Conservation (phyloP, 1,284 basidiomycete species). For the Garcileccinum viscosum region DNA sequence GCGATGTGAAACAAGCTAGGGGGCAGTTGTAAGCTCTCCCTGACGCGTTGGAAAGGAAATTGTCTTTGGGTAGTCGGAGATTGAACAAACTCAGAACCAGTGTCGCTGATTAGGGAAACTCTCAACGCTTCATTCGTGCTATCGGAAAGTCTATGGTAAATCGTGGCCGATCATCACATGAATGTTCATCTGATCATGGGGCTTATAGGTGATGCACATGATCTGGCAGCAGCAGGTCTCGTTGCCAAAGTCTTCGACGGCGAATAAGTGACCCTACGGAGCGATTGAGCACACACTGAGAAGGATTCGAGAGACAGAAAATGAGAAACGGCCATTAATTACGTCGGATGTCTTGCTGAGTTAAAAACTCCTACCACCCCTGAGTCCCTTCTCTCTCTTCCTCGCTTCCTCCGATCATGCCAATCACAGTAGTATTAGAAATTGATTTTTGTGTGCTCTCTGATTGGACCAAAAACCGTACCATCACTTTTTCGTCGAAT, state of each 20-base stretch:
- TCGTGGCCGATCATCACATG: not conserved
- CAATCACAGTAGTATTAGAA: no score
- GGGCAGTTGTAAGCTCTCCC: conserved; percentile 71
- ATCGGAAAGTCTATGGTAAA: conserved; percentile 66
- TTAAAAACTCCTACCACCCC: no score
- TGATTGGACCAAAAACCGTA: no score
- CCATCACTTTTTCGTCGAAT: no score
- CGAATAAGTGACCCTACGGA: conserved; percentile 32
- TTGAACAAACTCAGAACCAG: conserved; percentile 75
- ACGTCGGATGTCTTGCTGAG: no score
- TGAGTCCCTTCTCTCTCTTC: no score
- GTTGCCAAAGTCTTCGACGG: conserved; percentile 39
- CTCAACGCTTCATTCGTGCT: conserved; percentile 62
- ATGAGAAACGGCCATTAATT: no score
- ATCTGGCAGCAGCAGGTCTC: conserved; percentile 51
- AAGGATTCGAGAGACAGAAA: no score
- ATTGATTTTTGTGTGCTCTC: no score
- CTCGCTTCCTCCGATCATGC: no score
- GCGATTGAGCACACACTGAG: conserved; percentile 39
- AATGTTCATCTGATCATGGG: not conserved
- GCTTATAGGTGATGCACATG: conserved; percentile 66
- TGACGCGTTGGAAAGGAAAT: conserved; percentile 67
- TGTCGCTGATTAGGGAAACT: conserved; percentile 68
- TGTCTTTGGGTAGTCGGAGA: conserved; percentile 71
- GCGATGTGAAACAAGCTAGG: conserved; percentile 52